phyloP scores from a whole-genome alignment of 2,329 filamentous ascomycete genomes.

The Phialophora expanda region DNA sequence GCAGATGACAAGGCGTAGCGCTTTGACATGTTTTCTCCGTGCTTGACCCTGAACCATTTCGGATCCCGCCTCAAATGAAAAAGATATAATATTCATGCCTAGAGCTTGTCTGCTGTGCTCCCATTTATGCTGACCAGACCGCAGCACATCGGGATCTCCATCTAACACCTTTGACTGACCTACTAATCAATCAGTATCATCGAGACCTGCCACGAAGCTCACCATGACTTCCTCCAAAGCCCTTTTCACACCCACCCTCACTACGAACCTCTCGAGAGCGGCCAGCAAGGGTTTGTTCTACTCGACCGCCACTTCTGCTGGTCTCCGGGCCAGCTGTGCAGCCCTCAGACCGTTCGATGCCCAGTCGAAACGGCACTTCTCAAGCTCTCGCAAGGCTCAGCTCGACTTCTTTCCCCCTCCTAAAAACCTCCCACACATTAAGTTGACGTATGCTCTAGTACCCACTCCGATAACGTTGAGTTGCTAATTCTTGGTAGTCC shows the following conservation, averaged over 20 bases:
- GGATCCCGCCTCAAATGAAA: constrained; percentile 1
- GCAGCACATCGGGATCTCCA: not conserved
- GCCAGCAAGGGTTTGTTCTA: constrained; percentile 33
- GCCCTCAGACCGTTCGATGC: constrained; percentile 29
- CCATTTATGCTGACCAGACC: constrained; percentile 16
- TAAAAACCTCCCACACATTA: constrained; percentile 58
- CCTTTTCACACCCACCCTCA: constrained; percentile 29
- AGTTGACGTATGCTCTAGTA: constrained; percentile 32
- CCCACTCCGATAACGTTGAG: constrained; percentile 11
- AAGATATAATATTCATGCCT: constrained; percentile 10
- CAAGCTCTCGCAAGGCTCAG: constrained; percentile 45
- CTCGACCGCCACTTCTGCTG: constrained; percentile 34
- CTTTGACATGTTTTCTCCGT: constrained; percentile 15
- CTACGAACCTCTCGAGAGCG: constrained; percentile 33
- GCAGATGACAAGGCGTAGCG: constrained; percentile 16
- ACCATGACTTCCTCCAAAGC: constrained; percentile 36
- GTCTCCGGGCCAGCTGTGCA: constrained; percentile 39
- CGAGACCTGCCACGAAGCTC: not conserved
- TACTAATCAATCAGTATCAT: not conserved
- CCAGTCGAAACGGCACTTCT: constrained; percentile 44
- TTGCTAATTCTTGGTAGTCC: constrained; percentile 45
- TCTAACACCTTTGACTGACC: constrained; percentile 2
- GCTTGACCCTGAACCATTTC: constrained; percentile 5
- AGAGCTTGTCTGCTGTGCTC: not conserved
- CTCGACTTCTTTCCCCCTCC: constrained; percentile 63